These are phyloP conservation scores for Podochytrium sp. DNA, from an alignment of 192 early-diverging fungal genomes.

Conservation along the genomic window DNA sequence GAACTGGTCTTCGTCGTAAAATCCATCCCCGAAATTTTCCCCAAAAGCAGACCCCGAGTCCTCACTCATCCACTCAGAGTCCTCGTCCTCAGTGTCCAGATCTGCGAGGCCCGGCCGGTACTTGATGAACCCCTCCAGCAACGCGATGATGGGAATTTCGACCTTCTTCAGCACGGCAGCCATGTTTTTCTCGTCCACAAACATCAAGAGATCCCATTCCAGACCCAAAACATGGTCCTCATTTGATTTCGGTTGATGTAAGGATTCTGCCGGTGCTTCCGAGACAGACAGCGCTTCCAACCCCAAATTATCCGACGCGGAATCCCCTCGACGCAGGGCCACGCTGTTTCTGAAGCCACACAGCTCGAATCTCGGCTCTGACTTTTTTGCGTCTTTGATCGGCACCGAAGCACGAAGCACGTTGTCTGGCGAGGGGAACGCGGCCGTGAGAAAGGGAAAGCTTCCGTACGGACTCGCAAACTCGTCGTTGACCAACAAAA, in stretches of 20 bases:
- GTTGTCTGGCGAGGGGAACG: background rate
- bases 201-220: conserved; percentile 3
- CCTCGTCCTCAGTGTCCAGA: conserved; percentile 12
- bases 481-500: background rate
- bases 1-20: background rate
- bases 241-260: too few species aligned
- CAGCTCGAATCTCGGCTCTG: background rate
- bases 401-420: background rate
- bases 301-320: background rate
- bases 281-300: too few species aligned
- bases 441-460: background rate
- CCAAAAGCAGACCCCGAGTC: background rate
- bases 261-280: too few species aligned
- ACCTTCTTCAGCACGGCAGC: background rate
- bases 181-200: background rate
- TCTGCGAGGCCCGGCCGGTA: conserved; percentile 9
- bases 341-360: background rate
- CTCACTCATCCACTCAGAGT: conserved; percentile 12
- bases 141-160: background rate
- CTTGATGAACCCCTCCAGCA: background rate
- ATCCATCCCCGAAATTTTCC: background rate
- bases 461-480: background rate
- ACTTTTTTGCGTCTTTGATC: background rate
- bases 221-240: too few species aligned
- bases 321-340: background rate